Evolutionary conservation across 768 basidiomycete species (phyloP).

Genomic region (Steccherinum ochraceum): DNA sequence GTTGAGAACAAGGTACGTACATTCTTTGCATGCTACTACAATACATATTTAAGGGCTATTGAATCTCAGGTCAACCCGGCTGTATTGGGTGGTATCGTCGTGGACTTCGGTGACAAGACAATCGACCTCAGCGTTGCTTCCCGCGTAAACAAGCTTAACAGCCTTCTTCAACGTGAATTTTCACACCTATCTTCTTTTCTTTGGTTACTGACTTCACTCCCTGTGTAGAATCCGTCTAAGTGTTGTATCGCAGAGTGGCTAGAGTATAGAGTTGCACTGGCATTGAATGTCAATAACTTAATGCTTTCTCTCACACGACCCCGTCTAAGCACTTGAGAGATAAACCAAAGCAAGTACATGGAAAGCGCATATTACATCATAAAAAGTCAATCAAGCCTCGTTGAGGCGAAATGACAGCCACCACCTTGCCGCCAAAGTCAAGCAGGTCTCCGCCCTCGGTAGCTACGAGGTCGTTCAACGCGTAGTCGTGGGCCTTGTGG

Average conservation of each 20-base stretch:
- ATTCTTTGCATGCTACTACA: background rate
- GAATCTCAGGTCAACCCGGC: slow-evolving; percentile 74
- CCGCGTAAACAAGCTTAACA: slow-evolving; percentile 93
- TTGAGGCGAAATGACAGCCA: slow-evolving; percentile 26
- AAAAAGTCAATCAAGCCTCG: slow-evolving; percentile 25
- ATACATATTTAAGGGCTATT: background rate
- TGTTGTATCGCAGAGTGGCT: background rate
- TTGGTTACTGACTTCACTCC: background rate
- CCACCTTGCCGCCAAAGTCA: slow-evolving; percentile 29
- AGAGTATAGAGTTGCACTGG: background rate
- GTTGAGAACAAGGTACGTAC: slow-evolving; percentile 79
- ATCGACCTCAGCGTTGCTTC: slow-evolving; percentile 94
- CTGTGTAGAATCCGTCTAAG: slow-evolving; percentile 15
- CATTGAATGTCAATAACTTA: background rate
- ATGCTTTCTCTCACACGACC: no score
- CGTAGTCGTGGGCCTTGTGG: slow-evolving; percentile 10
- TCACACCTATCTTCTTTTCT: background rate
- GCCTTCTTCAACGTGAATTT: slow-evolving; percentile 68
- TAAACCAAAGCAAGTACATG: background rate
- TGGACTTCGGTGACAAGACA: slow-evolving; percentile 98
- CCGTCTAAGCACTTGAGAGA: background rate
- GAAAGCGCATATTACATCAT: slow-evolving; percentile 3
- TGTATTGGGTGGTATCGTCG: slow-evolving; percentile 87
- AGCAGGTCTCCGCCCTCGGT: slow-evolving; percentile 29
- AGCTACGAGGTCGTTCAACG: slow-evolving; percentile 23